phyloP scores from a whole-genome alignment of 2,329 filamentous ascomycete genomes.

The Paradendryphiella salina region DNA sequence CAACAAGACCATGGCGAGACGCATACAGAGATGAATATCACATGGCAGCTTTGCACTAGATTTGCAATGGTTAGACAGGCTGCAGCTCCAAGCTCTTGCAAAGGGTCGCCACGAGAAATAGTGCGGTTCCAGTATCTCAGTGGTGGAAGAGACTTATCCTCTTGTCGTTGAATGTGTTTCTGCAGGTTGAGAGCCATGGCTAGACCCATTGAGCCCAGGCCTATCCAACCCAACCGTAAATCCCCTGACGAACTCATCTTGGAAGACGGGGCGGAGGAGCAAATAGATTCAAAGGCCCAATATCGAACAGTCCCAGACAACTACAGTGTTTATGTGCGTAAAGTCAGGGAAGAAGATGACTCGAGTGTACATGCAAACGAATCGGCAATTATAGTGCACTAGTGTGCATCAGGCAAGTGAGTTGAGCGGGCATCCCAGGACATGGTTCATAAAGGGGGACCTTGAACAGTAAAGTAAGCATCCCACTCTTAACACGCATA shows the following conservation, averaged over 20 bases:
- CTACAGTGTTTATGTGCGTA: no score
- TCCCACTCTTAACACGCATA: no score
- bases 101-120: constrained; percentile 48
- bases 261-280: not conserved
- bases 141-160: constrained; percentile 8
- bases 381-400: constrained; percentile 6
- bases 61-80: constrained; percentile 23
- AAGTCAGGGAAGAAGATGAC: not conserved
- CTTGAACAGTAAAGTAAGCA: no score
- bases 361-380: not conserved
- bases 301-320: no score
- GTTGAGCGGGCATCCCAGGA: constrained; percentile 7
- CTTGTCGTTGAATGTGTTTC: constrained; percentile 40
- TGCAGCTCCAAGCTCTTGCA: constrained; percentile 35
- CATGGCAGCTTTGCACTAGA: constrained; percentile 23
- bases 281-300: not conserved
- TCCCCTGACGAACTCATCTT: constrained; percentile 12
- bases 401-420: constrained; percentile 9
- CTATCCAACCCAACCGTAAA: constrained; percentile 35
- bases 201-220: constrained; percentile 58
- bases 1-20: not conserved
- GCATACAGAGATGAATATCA: constrained; percentile 45
- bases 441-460: not conserved
- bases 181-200: constrained; percentile 57
- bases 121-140: constrained; percentile 55